Evolutionary conservation across 148 eudicot species (phyloP), one percentile per base, ranked within the genome.

Genomic region (Silene conica): DNA sequence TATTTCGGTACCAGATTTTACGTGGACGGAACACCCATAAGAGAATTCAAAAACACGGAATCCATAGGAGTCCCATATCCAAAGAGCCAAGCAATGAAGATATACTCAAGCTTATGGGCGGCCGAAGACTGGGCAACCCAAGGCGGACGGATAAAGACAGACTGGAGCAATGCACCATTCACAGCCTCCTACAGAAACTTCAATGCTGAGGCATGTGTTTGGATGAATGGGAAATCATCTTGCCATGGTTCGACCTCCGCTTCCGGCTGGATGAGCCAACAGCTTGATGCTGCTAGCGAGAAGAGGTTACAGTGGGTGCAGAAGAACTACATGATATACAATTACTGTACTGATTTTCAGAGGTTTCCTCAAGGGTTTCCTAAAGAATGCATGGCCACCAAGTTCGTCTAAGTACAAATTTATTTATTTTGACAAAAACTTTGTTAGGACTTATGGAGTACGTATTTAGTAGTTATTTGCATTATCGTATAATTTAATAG

Each of bases 341-440:
- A 84, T 26, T 84, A 84, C 69, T 84, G 85, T 74, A 21, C 79
- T 50, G 87, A 84, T 65, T 25, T 5, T 21, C 46, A 63, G 48
- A 84, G 87, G 83, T 84, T 84, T 54, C 79, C 87, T 73, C 80
- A 79, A 55, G 87, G 83, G 16, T 25, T 77, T 46, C 80, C 87
- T 6, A 25, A 67, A 5, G 85, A 85, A 62, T 82, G 85, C 80
- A 75, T 38, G 1, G 62, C 34, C 48, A 57, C 22, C 61, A 31
- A 67, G 28, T 26, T 26, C 9, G n/a, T 67, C 74, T 73, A 65
- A 72, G 48, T 12, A 58, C 62, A 26, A 26, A 1, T 26, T 26
- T 26, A 1, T 26, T 26, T 26, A 1, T 26, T 26, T 26, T 26
- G 1, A 26, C 28, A 26, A 26, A 58, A 19, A 31, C 34, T 31